Percentiles rank a stretch among this genome's conserved stretches.
Evolutionary conservation across 2,329 filamentous ascomycete species (phyloP).

Genomic region (Fusarium mexicanum): DNA sequence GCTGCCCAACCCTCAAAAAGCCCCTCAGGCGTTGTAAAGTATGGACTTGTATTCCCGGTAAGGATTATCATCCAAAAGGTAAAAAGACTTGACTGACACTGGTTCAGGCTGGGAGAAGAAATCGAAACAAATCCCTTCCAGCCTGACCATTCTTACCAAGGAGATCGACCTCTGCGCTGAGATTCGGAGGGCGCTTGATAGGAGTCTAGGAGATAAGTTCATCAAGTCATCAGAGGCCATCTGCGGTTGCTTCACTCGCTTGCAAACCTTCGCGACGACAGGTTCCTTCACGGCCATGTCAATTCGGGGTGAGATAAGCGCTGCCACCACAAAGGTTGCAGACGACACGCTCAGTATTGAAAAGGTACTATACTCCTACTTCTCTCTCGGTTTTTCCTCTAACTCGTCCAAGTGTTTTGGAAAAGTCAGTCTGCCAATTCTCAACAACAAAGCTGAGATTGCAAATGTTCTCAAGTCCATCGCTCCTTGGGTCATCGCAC

Average conservation of each 20-base stretch:
- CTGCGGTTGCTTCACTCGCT: neutral
- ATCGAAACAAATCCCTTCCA: neutral
- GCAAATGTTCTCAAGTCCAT: neutral
- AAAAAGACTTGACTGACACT: fast-evolving
- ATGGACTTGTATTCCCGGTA: neutral
- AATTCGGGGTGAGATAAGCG: neutral
- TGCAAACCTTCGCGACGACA: neutral
- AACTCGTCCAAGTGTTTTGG: neutral
- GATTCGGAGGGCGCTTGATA: neutral
- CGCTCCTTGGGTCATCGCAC: neutral
- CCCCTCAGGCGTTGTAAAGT: neutral
- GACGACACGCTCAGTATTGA: neutral
- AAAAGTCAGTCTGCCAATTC: neutral
- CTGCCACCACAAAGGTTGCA: neutral
- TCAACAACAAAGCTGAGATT: neutral
- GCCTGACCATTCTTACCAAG: neutral
- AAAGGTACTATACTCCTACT: neutral
- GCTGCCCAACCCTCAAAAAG: neutral
- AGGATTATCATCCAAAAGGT: fast-evolving
- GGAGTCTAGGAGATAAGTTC: neutral
- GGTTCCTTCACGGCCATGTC: neutral
- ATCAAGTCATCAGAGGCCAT: neutral
- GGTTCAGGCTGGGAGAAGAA: neutral
- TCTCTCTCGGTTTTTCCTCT: neutral
- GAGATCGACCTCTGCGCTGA: neutral